Base-by-base conservation (phyloP, 2,329 filamentous ascomycete genomes). In the Colletotrichum theobromicola region DNA sequence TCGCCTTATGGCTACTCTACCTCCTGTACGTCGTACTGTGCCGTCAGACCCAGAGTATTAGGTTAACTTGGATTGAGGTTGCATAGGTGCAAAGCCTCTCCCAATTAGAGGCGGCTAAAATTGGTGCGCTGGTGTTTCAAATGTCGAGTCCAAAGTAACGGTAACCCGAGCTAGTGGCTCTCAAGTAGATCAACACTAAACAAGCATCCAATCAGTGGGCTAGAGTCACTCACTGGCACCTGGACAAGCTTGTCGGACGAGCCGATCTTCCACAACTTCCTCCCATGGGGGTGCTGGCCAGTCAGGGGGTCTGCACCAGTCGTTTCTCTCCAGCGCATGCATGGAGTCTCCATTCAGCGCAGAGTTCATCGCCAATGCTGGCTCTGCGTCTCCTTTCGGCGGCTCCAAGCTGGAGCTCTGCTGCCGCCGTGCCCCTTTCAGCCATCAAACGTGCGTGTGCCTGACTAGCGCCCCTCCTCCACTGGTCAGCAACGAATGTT, bases 121-220 rank as follows among this genome's bases (percentile, higher is more conserved):
- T 34, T 62, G 61, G 71, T 26, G 46, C 67, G 67, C 70, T 37
- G 37, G 30, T 71, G 71, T 74, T 74, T 74, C 67, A 71, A 65
- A 57, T 74, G 67, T 74, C 60, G 71, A 74, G 50, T 53, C 12
- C 34, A 21, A 65, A 30, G 67, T 66, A 66, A 71, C 67, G 67
- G 61, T 65, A 61, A 66, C 67, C 67, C 71, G 61, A 74, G 30
- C 61, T 70, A 74, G 67, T 61, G 71, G 71, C 37, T 74, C 61
- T 71, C 67, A 28, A 71, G 67, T 65, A 71, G 67, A 74, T 74
- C 71, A 74, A 32, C 37, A 24, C 61, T 58, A 67, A 68, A 74
- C 60, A 71, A 24, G 53, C 46, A 53, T 21, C 71, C 53, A 70
- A 71, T 70, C 60, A 74, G 35, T 16, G 67, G 46, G 46, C 64